phyloP scores from a whole-genome alignment of 148 eudicot species.

The Nepenthes mirabilis region DNA sequence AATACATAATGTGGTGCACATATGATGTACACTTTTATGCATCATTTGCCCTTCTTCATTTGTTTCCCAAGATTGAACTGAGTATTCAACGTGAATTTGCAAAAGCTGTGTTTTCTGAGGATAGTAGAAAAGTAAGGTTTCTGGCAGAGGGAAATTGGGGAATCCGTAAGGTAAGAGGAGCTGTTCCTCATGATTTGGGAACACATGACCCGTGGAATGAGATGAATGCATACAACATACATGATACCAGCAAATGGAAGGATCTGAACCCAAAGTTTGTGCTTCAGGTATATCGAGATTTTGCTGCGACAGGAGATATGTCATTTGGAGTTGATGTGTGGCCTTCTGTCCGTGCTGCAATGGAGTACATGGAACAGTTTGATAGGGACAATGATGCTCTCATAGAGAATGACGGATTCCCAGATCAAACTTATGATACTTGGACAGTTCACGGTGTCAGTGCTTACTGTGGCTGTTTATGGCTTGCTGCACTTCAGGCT shows the following conservation, averaged over 20 bases:
- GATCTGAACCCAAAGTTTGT: slow-evolving; percentile 96
- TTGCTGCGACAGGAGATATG: slow-evolving; percentile 80
- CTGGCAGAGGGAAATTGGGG: slow-evolving; percentile 89
- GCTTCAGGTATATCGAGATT: slow-evolving; percentile 93
- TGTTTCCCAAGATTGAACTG: slow-evolving; percentile 93
- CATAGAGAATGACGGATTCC: slow-evolving; percentile 96
- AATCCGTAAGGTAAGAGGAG: slow-evolving; percentile 88
- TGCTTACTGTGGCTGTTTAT: slow-evolving; percentile 91
- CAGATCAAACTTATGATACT: slow-evolving; percentile 95
- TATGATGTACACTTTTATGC: slow-evolving; percentile 99
- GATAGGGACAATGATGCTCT: slow-evolving; percentile 79
- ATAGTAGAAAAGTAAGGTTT: slow-evolving; percentile 72
- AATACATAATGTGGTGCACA: slow-evolving; percentile 99
- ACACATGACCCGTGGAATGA: slow-evolving; percentile 99
- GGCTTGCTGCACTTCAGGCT: slow-evolving; percentile 98
- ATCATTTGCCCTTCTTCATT: slow-evolving; percentile 85
- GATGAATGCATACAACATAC: slow-evolving; percentile 98
- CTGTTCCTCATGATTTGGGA: slow-evolving; percentile 96
- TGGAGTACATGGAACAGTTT: slow-evolving; percentile 93
- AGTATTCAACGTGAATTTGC: slow-evolving; percentile 97
- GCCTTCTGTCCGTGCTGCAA: slow-evolving; percentile 98
- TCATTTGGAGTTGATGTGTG: slow-evolving; percentile 93
- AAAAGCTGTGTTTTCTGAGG: slow-evolving; percentile 82
- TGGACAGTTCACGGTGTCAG: slow-evolving; percentile 99
- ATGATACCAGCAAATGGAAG: slow-evolving; percentile 98